Conservation (phyloP, 192 early-diverging fungal genomes). For the Backusella morwellensis region DNA sequence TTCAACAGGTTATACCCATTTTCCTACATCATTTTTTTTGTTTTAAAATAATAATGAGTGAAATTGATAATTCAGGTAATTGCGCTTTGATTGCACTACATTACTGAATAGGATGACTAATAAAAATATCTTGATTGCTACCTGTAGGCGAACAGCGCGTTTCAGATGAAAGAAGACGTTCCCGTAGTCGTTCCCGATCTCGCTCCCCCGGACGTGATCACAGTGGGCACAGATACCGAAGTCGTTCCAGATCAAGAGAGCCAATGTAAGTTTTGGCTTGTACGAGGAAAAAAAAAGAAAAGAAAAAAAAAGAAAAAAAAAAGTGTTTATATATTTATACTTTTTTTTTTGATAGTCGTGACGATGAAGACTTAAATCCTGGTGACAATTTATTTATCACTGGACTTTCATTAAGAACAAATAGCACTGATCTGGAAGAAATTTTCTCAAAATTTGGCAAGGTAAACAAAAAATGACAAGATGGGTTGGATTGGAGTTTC, state of each 20-base stretch:
- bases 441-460: conserved; percentile 72
- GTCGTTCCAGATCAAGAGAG: conserved; percentile 33
- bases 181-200: conserved; percentile 33
- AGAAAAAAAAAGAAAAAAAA: background rate
- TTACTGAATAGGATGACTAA: background rate
- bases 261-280: conserved; percentile 5
- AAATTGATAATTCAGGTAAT: conserved; percentile 15
- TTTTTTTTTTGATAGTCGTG: background rate
- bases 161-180: conserved; percentile 31
- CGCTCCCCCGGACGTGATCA: conserved; percentile 30
- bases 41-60: conserved; percentile 5
- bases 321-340: background rate
- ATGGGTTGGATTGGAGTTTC: background rate
- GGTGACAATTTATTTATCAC: conserved; percentile 78
- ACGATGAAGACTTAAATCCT: conserved; percentile 47
- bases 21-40: background rate
- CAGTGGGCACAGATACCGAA: conserved; percentile 33
- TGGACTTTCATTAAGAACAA: conserved; percentile 59
- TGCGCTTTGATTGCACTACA: background rate
- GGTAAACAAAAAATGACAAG: conserved; percentile 36
- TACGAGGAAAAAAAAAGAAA: background rate
- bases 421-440: conserved; percentile 63
- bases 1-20: background rate
- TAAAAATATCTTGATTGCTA: background rate
- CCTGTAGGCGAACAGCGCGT: conserved; percentile 17